phyloP scores from a whole-genome alignment of 805 yeast species.

The Lipomyces starkeyi region DNA sequence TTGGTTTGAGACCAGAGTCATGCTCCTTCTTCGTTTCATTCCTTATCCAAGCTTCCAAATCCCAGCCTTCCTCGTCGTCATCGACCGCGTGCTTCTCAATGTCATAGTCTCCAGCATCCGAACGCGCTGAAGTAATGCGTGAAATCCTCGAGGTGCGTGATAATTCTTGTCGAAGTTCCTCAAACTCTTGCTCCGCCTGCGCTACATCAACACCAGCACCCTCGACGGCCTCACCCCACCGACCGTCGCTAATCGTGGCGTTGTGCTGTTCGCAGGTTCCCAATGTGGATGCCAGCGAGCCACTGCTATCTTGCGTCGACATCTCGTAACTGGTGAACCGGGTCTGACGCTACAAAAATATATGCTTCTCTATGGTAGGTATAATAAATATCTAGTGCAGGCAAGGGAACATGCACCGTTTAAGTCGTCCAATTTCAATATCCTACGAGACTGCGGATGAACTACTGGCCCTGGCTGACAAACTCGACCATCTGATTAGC shows the following conservation, averaged over 20 bases:
- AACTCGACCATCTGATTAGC: too few relatives aligned
- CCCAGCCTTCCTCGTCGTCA: slow-evolving; percentile 6
- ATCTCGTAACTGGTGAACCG: background rate
- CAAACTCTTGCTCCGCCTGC: slow-evolving; percentile 10
- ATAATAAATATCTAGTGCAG: background rate
- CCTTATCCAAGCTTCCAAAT: slow-evolving; percentile 18
- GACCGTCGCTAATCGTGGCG: background rate
- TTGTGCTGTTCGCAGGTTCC: background rate
- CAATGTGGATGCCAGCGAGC: background rate
- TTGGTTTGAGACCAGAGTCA: slow-evolving; percentile 12
- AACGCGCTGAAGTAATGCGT: background rate
- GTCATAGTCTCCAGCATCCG: background rate
- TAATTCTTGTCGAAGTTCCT: slow-evolving; percentile 18
- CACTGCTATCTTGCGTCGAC: background rate
- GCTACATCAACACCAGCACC: slow-evolving; percentile 20
- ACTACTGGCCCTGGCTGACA: background rate
- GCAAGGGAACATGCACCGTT: too few relatives aligned
- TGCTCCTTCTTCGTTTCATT: slow-evolving; percentile 11
- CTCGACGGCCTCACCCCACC: slow-evolving; percentile 18
- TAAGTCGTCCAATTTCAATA: background rate
- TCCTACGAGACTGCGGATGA: background rate
- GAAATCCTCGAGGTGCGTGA: slow-evolving; percentile 6
- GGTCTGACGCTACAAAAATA: background rate
- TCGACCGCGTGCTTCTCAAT: slow-evolving; percentile 8
- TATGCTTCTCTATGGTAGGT: background rate